phyloP scores from a whole-genome alignment of 1,139 yeast species.

The Geotrichum carabidarum region DNA sequence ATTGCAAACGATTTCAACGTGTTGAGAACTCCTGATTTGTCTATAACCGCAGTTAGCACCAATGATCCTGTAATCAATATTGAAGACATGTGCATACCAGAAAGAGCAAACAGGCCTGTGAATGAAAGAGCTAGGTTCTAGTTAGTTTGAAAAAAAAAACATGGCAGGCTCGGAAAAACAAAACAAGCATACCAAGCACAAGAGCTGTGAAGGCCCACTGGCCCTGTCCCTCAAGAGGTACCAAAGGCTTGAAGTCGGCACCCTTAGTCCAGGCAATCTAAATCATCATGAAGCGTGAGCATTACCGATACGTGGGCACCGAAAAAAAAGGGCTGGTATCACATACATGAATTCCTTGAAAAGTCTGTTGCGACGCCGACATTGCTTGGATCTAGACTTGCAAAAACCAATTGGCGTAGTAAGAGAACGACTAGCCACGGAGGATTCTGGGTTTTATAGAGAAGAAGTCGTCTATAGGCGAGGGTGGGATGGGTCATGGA shows the following conservation, averaged over 20 bases:
- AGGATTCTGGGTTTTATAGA: too few species aligned
- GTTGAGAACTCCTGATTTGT: conserved; percentile 22
- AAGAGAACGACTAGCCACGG: too few species aligned
- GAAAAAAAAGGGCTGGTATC: neutral
- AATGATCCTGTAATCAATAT: neutral
- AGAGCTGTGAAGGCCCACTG: conserved; percentile 23
- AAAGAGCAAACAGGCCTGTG: conserved; percentile 18
- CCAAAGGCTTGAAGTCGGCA: conserved; percentile 17
- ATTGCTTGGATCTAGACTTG: neutral
- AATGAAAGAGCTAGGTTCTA: conserved; percentile 12
- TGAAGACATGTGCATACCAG: conserved; percentile 11
- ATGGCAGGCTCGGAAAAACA: neutral
- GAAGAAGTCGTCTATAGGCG: too few species aligned
- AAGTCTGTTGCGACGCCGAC: neutral
- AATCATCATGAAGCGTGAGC: neutral
- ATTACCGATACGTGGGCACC: neutral
- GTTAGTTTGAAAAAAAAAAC: neutral
- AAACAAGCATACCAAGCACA: conserved; percentile 20
- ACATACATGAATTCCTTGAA: conserved; percentile 7
- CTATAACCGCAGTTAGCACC: conserved; percentile 17
- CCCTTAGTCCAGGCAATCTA: conserved; percentile 21
- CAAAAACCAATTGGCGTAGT: too few species aligned
- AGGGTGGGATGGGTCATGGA: too few species aligned
- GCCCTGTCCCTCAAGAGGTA: conserved; percentile 23
- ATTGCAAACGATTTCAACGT: conserved; percentile 25